Evolutionary conservation across 768 basidiomycete species (phyloP), one percentile per base, ranked within the genome.

Genomic region (Kwoniella europaea): DNA sequence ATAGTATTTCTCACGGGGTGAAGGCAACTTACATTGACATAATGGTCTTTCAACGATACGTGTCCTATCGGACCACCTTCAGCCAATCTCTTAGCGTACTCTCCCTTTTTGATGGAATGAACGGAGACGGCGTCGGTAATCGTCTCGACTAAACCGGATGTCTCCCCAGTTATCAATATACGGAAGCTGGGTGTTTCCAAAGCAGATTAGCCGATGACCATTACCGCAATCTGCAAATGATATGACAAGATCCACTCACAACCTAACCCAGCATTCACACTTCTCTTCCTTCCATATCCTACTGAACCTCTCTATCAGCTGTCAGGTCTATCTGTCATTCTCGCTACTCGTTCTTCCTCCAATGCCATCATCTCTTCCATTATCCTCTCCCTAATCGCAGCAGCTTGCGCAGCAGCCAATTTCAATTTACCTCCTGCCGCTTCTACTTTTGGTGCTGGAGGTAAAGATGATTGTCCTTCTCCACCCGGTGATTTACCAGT

Each of bases 31-130:
- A 93, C 93, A 67, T 89, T 88, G 80, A 88, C 89, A 83, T 97
- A 99, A 84, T 99, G 93, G 80, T 99, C 95, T 73, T 93, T 85
- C 63, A 99, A 82, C 1, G 92, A 92, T 58, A 97, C 96, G 80
- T 94, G 90, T 43, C 91, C 92, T 20, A 96, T 85, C 2, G 75
- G 69, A 65, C 89, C 88, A 42, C 93, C 91, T 75, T 89, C 88
- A 3, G 93, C 88, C 65, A 96, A 84, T 65, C 93, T 87, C 75
- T 93, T 88, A 1, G 96, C 95, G 83, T 98, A 98, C 82, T 97
- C 96, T 2, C 93, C 92, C 85, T 99, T 99, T 87, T 99, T 99
- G 83, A 99, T 97, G 1, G 97, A 98, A 82, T 99, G 97, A 75
- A 99, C 93, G 4, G 97, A 98, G 0, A 98, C 94, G 0, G 96